phyloP scores from a whole-genome alignment of 352 stramenopile species.

The Globisporangium mamillatum region DNA sequence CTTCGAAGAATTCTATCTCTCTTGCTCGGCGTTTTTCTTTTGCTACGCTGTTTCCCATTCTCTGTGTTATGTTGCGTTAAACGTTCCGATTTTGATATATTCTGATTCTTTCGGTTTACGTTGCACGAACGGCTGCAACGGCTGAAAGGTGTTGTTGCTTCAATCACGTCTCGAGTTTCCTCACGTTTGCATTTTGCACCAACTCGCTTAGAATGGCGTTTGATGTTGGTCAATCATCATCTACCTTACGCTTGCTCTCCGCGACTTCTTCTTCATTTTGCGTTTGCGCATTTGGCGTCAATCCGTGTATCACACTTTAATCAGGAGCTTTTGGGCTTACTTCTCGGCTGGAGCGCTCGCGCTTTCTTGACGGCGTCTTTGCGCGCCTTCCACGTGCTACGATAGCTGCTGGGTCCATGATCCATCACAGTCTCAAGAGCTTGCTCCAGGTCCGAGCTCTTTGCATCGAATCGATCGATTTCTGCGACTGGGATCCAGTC shows the following conservation, averaged over 20 bases:
- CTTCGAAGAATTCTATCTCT: not conserved
- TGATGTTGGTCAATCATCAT: no score
- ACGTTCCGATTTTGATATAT: no score
- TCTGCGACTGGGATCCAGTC: constrained; percentile 72
- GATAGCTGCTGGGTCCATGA: constrained; percentile 17
- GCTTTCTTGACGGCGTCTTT: constrained; percentile 66
- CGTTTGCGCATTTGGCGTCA: no score
- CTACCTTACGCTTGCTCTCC: no score
- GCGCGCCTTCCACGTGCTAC: constrained; percentile 66
- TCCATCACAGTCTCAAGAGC: constrained; percentile 52
- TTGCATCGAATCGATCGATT: constrained; percentile 69
- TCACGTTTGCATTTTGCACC: no score
- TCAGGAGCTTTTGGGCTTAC: constrained; percentile 9
- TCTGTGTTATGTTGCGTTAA: not conserved
- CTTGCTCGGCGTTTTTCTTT: not conserved
- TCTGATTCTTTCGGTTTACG: no score
- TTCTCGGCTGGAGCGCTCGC: constrained; percentile 14
- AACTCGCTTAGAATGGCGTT: no score
- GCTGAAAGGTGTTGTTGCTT: no score
- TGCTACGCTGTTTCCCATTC: not conserved
- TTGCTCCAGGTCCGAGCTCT: constrained; percentile 57
- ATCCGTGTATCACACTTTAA: not conserved
- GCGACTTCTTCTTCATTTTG: no score
- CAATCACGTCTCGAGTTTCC: no score
- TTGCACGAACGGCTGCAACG: no score